Base-by-base conservation (phyloP, 2,329 filamentous ascomycete genomes). In the Trichophyton equinum region DNA sequence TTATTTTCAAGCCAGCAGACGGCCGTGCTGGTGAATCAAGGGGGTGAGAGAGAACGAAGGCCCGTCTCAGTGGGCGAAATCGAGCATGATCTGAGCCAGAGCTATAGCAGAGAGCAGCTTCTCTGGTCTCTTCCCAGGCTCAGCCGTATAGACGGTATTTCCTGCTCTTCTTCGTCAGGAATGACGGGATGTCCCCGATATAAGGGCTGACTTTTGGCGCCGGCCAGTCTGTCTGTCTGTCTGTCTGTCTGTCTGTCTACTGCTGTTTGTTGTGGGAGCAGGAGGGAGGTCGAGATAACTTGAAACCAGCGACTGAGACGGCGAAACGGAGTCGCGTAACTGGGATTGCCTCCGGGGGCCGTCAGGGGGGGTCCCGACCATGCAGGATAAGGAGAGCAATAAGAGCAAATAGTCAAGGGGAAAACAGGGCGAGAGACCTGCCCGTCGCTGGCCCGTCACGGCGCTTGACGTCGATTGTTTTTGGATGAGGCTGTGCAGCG, bases 401-500 rank as follows among this genome's bases (percentile, higher is more conserved):
- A 2, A 13, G 46, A 27, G 25, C 20, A 51, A 51, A 0, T 2
- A 4, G 51, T 11, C 20, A 20, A n/a, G 33, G 51, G 33, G 27
- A 13, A 20, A 36, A 55, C 25, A 36, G 51, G 27, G 33, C 15
- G 20, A n/a, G 51, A 53, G 47, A 18, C 44, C 42, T 13, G 33
- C 11, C 11, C 33, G 1, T 38, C 33, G 40, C 40, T 7, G n/a
- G 40, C 4, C 40, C 2, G 40, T 44, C 15, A 7, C 6, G n/a
- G 15, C n/a, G 40, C 6, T 20, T 44, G 40, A 13, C 0, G 46
- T 27, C 5, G 46, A 51, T 51, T 8, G 27, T 15, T 51, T 15
- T 51, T 22, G 46, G 20, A 30, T 55, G 51, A 55, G 51, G 51
- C 51, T 55, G 51, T 55, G 51, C 51, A 55, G 51, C 40, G 11